Percentiles rank a stretch among this genome's conserved stretches.
These are phyloP conservation scores for Myxozyma sirexii DNA, from an alignment of 805 yeast species.

Conservation along the genomic window DNA sequence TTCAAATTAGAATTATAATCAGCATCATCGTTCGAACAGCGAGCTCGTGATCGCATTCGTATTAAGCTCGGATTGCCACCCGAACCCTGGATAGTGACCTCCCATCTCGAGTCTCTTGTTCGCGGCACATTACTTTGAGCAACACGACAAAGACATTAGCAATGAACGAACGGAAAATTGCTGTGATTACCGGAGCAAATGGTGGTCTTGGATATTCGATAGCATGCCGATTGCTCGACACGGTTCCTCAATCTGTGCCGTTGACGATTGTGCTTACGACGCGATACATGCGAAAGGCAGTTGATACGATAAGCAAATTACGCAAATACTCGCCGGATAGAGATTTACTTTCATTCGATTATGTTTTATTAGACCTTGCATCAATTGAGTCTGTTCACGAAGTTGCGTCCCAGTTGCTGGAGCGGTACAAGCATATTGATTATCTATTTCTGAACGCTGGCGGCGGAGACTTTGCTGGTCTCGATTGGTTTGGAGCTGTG, in stretches of 20 bases:
- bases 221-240: conserved; percentile 74
- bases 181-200: conserved; percentile 48
- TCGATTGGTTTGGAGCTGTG: conserved; percentile 80
- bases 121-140: not conserved
- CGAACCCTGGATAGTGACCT: not conserved
- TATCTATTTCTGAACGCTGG: conserved; percentile 87
- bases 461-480: conserved; percentile 82
- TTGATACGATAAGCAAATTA: conserved; percentile 67
- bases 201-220: conserved; percentile 81
- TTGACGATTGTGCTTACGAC: conserved; percentile 86
- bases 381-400: conserved; percentile 81
- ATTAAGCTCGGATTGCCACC: not conserved
- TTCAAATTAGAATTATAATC: no score
- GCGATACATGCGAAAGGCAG: conserved; percentile 81
- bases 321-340: conserved; percentile 40
- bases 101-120: not conserved
- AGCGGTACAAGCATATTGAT: conserved; percentile 68
- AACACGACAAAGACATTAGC: not conserved
- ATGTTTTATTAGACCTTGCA: conserved; percentile 83
- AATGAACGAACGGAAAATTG: conserved; percentile 37
- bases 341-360: conserved; percentile 79
- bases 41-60: not conserved
- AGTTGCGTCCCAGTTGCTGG: conserved; percentile 70
- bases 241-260: conserved; percentile 54
- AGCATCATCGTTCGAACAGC: not conserved